These are phyloP conservation scores for Candida qinlingensis DNA, from an alignment of 805 yeast genomes.

Conservation along the genomic window DNA sequence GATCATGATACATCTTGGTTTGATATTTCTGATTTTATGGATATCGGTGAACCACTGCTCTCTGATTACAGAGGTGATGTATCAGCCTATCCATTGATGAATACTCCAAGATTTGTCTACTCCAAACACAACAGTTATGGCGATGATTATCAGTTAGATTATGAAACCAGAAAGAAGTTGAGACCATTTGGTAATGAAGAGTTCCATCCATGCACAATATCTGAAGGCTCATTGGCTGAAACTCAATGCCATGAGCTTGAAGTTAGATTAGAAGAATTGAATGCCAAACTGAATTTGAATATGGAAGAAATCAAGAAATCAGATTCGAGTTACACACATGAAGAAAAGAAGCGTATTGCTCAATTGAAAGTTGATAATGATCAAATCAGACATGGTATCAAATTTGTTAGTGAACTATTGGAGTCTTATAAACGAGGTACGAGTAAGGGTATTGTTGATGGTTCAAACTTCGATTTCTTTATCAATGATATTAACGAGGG, in stretches of 20 bases:
- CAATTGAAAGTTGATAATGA: constrained; percentile 22
- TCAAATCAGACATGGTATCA: constrained; percentile 19
- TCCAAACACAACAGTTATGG: constrained; percentile 55
- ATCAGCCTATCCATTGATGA: constrained; percentile 54
- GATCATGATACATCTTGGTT: constrained; percentile 59
- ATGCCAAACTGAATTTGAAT: constrained; percentile 31
- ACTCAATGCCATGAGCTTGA: constrained; percentile 37
- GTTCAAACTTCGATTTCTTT: constrained; percentile 10
- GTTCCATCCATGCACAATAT: constrained; percentile 55
- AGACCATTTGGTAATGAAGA: constrained; percentile 46
- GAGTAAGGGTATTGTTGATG: constrained; percentile 1
- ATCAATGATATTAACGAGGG: constrained; percentile 14
- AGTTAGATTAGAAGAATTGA: constrained; percentile 13
- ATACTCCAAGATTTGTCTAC: constrained; percentile 66
- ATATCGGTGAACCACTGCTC: constrained; percentile 42
- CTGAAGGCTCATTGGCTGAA: constrained; percentile 35
- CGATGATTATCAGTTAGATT: constrained; percentile 34
- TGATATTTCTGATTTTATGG: constrained; percentile 57
- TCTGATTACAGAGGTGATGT: constrained; percentile 36
- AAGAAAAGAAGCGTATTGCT: constrained; percentile 7
- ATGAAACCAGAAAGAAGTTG: constrained; percentile 29
- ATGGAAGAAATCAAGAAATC: constrained; percentile 17
- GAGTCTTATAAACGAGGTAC: constrained; percentile 8
- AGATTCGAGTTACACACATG: constrained; percentile 21
- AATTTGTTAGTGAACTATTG: constrained; percentile 13